Percentiles rank a stretch among this genome's conserved stretches.
Evolutionary conservation across 345 rosid genomes (phyloP).

Genomic region (Dipteronia sinensis): DNA sequence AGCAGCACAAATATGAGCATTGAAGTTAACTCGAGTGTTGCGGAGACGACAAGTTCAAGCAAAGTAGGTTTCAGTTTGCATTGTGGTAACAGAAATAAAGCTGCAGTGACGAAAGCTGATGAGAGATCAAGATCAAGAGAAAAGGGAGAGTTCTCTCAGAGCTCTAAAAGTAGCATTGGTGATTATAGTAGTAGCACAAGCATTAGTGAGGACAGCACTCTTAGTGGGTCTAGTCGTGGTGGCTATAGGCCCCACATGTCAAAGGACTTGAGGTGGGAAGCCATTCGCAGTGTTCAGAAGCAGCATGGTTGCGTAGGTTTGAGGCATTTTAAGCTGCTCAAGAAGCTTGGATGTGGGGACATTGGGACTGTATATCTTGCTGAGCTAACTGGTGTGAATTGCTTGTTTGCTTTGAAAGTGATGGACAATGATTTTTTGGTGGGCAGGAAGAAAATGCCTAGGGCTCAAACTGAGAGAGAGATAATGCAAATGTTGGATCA

Average conservation of each 20-base stretch:
- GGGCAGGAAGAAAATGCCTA: slow-evolving; percentile 63
- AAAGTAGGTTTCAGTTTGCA: slow-evolving; percentile 34
- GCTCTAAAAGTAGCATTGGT: slow-evolving; percentile 83
- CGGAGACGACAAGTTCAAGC: slow-evolving; percentile 35
- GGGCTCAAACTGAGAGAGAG: slow-evolving; percentile 81
- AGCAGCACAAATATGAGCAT: slow-evolving; percentile 32
- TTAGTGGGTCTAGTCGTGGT: slow-evolving; percentile 53
- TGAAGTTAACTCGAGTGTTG: slow-evolving; percentile 41
- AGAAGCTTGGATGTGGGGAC: slow-evolving; percentile 78
- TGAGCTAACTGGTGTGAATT: slow-evolving; percentile 53
- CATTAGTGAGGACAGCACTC: slow-evolving; percentile 57
- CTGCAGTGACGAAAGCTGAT: slow-evolving; percentile 40
- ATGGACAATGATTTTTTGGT: slow-evolving; percentile 71
- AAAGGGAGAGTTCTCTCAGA: slow-evolving; percentile 71
- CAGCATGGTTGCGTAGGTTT: slow-evolving; percentile 60
- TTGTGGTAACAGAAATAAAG: slow-evolving; percentile 32
- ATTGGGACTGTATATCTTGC: slow-evolving; percentile 78
- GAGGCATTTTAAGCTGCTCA: slow-evolving; percentile 68
- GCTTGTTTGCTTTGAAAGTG: slow-evolving; percentile 75
- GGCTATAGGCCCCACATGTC: slow-evolving; percentile 83
- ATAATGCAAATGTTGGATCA: slow-evolving; percentile 82
- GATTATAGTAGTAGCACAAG: slow-evolving; percentile 67
- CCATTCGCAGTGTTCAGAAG: slow-evolving; percentile 54
- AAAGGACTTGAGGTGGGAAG: slow-evolving; percentile 74
- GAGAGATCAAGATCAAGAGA: slow-evolving; percentile 57